Conservation (phyloP, 768 basidiomycete genomes). For the Boletus pseudo-olivaceus region DNA sequence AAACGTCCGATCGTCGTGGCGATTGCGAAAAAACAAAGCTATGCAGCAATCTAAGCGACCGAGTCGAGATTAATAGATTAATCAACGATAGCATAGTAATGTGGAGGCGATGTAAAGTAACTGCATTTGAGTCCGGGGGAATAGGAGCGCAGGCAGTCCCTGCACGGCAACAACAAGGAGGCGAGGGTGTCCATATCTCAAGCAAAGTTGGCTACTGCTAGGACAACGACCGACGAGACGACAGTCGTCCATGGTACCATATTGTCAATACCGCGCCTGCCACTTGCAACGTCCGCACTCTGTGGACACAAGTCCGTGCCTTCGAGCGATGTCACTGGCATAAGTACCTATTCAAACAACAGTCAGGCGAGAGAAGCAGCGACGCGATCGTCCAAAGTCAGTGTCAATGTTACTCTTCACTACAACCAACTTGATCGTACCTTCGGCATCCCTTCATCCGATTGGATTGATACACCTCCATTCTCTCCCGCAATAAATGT, state of each 20-base stretch:
- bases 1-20: neutral
- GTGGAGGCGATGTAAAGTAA: neutral
- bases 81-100: constrained; percentile 3
- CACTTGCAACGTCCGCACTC: constrained; percentile 3
- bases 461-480: constrained; percentile 40
- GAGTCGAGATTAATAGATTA: neutral
- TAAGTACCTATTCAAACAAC: constrained; percentile 29
- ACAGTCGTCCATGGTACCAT: constrained; percentile 7
- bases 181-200: neutral
- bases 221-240: neutral
- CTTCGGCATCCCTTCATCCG: constrained; percentile 46
- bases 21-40: constrained; percentile 11
- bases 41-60: constrained; percentile 7
- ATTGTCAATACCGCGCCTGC: neutral
- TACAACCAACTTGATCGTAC: constrained; percentile 17
- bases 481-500: constrained; percentile 33
- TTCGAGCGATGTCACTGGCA: constrained; percentile 30
- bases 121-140: neutral
- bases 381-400: neutral
- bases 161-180: neutral
- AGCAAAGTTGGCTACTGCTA: constrained; percentile 2
- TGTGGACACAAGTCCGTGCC: constrained; percentile 20
- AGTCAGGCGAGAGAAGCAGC: neutral
- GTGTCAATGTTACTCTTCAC: neutral
- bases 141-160: neutral